These are phyloP conservation scores for Fraxinus quadrangulata DNA, from an alignment of 257 asterid species.

Conservation along the genomic window DNA sequence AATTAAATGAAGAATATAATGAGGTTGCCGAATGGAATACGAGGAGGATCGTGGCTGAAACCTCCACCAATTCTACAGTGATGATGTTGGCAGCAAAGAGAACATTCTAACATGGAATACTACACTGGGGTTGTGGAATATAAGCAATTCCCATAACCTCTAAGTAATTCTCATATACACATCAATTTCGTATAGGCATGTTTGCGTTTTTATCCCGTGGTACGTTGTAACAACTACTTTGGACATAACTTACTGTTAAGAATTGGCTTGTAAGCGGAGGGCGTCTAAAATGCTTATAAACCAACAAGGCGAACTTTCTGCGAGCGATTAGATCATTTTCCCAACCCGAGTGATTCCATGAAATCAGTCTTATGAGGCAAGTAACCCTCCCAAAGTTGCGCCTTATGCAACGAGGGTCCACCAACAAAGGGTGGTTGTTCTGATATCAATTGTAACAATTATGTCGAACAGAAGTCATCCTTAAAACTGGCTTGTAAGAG, in stretches of 20 bases:
- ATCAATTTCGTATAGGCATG: neutral
- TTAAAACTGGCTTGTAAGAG: no score
- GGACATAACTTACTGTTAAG: no score
- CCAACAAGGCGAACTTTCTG: neutral
- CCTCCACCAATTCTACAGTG: slow-evolving; percentile 18
- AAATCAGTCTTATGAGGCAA: no score
- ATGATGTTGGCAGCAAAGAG: slow-evolving; percentile 36
- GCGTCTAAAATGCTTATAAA: neutral
- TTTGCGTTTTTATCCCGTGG: neutral
- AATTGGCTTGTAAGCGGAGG: neutral
- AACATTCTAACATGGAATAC: slow-evolving; percentile 22
- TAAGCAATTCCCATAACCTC: slow-evolving; percentile 23
- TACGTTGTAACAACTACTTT: neutral
- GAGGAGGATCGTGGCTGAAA: slow-evolving; percentile 25
- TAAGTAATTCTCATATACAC: slow-evolving; percentile 18
- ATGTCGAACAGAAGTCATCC: no score
- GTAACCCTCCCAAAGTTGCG: no score
- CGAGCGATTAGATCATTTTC: no score
- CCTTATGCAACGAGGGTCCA: no score
- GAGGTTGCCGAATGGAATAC: slow-evolving; percentile 7
- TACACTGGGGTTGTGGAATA: slow-evolving; percentile 42
- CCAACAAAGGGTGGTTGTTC: no score
- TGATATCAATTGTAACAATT: no score
- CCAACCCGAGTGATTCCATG: no score
- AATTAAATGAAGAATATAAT: neutral